Evolutionary conservation across 2,329 filamentous ascomycete species (phyloP).

Genomic region (Paraconiothyrium brasiliense): DNA sequence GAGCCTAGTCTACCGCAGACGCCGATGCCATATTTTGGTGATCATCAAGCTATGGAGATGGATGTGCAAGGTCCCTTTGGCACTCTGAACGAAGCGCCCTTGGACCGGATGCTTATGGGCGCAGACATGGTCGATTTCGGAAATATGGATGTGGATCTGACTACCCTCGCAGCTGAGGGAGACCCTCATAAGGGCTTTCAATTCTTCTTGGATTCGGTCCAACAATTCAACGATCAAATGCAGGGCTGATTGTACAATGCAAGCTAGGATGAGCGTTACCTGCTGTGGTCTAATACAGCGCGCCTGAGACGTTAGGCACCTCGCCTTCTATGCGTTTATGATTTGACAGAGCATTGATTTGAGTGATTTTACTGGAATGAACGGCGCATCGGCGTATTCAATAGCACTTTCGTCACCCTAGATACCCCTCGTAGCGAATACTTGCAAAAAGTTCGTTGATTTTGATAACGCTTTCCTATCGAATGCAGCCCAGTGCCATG

Average conservation of each 20-base stretch:
- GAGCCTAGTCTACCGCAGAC: constrained; percentile 46
- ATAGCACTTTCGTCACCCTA: background rate
- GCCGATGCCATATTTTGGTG: constrained; percentile 35
- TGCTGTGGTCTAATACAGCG: too few relatives aligned
- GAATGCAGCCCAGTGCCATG: background rate
- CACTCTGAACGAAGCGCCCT: constrained; percentile 14
- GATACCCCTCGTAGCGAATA: constrained; percentile 5
- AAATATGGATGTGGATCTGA: constrained; percentile 36
- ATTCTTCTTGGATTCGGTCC: constrained; percentile 30
- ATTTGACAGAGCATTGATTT: background rate
- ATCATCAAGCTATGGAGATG: constrained; percentile 18
- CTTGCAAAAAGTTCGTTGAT: background rate
- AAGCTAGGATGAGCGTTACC: too few relatives aligned
- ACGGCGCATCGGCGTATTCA: background rate
- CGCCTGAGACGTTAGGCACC: too few relatives aligned
- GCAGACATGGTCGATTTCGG: constrained; percentile 5
- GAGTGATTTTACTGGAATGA: background rate
- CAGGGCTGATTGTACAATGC: background rate
- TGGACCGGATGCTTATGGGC: constrained; percentile 1
- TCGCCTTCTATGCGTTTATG: background rate
- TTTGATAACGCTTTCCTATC: background rate
- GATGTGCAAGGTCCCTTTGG: constrained; percentile 9
- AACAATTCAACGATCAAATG: constrained; percentile 35
- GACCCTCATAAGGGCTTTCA: constrained; percentile 34
- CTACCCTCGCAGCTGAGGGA: constrained; percentile 28